Evolutionary conservation across 2,329 filamentous ascomycete species (phyloP).

Genomic region (Aspergillus costaricaensis): DNA sequence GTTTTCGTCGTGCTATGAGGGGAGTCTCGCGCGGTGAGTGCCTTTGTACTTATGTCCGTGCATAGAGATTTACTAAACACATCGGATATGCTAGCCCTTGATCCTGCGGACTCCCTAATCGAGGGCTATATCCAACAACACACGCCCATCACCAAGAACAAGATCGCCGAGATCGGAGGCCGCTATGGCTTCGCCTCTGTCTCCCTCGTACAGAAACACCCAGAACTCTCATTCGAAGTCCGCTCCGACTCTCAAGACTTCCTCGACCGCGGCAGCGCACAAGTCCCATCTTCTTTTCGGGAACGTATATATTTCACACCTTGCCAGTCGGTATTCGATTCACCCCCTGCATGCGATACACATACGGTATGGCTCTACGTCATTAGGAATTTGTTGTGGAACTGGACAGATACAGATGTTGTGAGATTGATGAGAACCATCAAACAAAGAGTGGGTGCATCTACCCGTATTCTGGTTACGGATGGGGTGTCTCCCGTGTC

Average conservation of each 20-base stretch:
- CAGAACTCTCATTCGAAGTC: neutral
- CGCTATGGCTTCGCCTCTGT: slow-evolving; percentile 1
- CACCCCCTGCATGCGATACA: neutral
- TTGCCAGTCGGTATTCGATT: neutral
- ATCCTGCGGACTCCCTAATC: neutral
- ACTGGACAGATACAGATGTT: neutral
- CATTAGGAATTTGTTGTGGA: neutral
- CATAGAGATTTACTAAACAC: rapidly evolving
- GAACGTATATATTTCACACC: neutral
- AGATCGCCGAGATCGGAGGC: neutral
- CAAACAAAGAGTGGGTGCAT: neutral
- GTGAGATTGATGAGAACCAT: neutral
- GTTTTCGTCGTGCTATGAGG: slow-evolving; percentile 3
- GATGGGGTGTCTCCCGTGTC: neutral
- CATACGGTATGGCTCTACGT: neutral
- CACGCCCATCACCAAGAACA: neutral
- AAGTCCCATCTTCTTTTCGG: neutral
- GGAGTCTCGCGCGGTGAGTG: neutral
- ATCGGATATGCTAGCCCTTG: neutral
- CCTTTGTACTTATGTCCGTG: neutral
- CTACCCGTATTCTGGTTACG: neutral
- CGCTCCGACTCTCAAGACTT: slow-evolving; percentile 1
- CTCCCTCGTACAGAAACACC: neutral
- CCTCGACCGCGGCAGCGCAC: neutral
- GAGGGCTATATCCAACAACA: neutral